Percentiles rank a stretch among this genome's conserved stretches.
phyloP scores from a whole-genome alignment of 2,329 filamentous ascomycete species.

The Verticillium dahliae region DNA sequence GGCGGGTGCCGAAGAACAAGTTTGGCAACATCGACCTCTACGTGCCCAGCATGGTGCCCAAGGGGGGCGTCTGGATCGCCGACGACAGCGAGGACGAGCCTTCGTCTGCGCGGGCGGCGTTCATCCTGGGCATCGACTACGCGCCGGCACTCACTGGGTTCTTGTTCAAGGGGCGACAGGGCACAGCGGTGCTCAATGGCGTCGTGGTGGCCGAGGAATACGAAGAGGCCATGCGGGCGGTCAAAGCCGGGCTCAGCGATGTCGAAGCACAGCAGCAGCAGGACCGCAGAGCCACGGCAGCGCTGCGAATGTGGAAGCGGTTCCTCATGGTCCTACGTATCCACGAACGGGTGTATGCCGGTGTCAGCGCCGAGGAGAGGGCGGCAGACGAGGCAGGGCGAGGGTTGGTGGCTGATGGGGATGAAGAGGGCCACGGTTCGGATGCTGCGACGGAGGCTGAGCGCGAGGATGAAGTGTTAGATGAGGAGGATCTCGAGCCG shows the following conservation, averaged over 20 bases:
- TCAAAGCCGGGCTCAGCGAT: slow-evolving; percentile 62
- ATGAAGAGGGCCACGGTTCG: slow-evolving; percentile 25
- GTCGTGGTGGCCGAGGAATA: slow-evolving; percentile 69
- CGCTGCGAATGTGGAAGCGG: slow-evolving; percentile 58
- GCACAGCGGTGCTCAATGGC: slow-evolving; percentile 76
- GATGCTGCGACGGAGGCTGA: slow-evolving; percentile 33
- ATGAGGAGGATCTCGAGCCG: not conserved
- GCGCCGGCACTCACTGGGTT: slow-evolving; percentile 89
- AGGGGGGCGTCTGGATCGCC: slow-evolving; percentile 67
- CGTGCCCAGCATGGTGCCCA: slow-evolving; percentile 84
- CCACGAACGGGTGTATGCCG: slow-evolving; percentile 62
- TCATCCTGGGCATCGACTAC: slow-evolving; percentile 73
- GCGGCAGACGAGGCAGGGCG: slow-evolving; percentile 23
- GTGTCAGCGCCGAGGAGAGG: slow-evolving; percentile 42
- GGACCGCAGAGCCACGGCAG: slow-evolving; percentile 66
- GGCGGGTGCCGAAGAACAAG: slow-evolving; percentile 78
- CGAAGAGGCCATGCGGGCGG: slow-evolving; percentile 63
- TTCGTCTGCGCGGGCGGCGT: slow-evolving; percentile 64
- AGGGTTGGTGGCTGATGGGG: not conserved
- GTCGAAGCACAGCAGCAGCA: slow-evolving; percentile 57
- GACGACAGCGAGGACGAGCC: slow-evolving; percentile 25
- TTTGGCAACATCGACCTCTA: slow-evolving; percentile 94
- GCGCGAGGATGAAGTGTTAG: not conserved
- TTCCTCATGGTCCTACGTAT: slow-evolving; percentile 75
- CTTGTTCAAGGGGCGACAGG: slow-evolving; percentile 75